phyloP scores from a whole-genome alignment of 139 green algal genomes.

The Volvox africanus region DNA sequence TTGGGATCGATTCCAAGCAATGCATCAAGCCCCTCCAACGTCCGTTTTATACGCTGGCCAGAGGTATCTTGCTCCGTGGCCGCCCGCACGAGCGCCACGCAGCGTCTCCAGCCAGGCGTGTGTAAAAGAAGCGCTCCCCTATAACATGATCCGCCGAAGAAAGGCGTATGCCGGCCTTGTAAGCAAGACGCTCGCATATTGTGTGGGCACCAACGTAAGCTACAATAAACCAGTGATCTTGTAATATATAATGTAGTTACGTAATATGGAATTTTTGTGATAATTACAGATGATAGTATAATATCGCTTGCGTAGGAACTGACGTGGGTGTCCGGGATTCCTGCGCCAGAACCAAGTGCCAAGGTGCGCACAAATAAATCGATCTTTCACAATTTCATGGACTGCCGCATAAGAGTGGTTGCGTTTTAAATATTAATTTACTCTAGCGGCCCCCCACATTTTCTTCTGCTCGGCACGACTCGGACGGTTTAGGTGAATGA shows the following conservation, averaged over 20 bases:
- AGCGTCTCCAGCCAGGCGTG: background rate
- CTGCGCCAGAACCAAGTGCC: no score
- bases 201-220: background rate
- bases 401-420: no score
- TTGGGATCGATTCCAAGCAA: constrained; percentile 86
- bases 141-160: background rate
- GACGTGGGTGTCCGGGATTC: no score
- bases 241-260: background rate
- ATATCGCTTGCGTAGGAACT: no score
- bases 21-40: constrained; percentile 80
- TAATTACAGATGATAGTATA: background rate
- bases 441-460: no score
- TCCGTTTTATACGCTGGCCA: constrained; percentile 67
- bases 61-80: background rate
- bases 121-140: background rate
- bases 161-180: background rate
- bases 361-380: no score
- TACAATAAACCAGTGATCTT: background rate
- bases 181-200: constrained; percentile 32
- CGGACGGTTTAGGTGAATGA: no score
- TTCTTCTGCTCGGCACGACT: no score
- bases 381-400: no score
- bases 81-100: constrained; percentile 16
- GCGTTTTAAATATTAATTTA: no score
- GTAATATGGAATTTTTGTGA: background rate